A percentile compares a stretch with the other conserved stretches of the same genome.
Conservation (phyloP, 805 yeast species). For the Ogataea salicorniae region DNA sequence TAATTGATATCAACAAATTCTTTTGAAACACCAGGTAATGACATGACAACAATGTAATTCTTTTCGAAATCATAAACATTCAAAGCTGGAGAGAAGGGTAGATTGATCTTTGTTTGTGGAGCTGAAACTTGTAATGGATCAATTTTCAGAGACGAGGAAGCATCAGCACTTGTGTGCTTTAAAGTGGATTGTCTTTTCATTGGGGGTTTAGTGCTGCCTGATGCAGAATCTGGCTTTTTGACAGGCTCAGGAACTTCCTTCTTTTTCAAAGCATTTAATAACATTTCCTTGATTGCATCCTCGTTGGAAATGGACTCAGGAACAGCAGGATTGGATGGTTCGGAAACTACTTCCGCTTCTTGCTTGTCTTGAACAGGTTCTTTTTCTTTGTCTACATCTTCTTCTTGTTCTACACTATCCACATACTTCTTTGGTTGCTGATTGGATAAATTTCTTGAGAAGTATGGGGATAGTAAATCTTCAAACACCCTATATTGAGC, state of each 20-base stretch:
- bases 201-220: neutral
- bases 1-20: constrained; percentile 50
- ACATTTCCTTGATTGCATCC: constrained; percentile 1
- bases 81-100: constrained; percentile 55
- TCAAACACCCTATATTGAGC: constrained; percentile 14
- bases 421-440: constrained; percentile 6
- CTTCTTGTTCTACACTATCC: neutral
- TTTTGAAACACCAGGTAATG: constrained; percentile 56
- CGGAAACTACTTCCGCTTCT: neutral
- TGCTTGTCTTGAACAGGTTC: constrained; percentile 1
- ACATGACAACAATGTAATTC: constrained; percentile 42
- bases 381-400: constrained; percentile 1
- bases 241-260: neutral
- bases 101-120: constrained; percentile 34
- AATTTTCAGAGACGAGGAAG: constrained; percentile 14
- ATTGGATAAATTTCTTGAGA: constrained; percentile 8
- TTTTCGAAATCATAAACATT: constrained; percentile 50
- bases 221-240: neutral
- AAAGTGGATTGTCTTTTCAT: neutral
- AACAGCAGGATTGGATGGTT: neutral
- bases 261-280: constrained; percentile 1
- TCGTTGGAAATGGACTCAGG: neutral
- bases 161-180: neutral
- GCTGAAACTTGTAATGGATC: constrained; percentile 42
- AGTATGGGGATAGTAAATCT: constrained; percentile 15